phyloP scores from a whole-genome alignment of 441 rosid species.

The Rhodomyrtus psidioides region DNA sequence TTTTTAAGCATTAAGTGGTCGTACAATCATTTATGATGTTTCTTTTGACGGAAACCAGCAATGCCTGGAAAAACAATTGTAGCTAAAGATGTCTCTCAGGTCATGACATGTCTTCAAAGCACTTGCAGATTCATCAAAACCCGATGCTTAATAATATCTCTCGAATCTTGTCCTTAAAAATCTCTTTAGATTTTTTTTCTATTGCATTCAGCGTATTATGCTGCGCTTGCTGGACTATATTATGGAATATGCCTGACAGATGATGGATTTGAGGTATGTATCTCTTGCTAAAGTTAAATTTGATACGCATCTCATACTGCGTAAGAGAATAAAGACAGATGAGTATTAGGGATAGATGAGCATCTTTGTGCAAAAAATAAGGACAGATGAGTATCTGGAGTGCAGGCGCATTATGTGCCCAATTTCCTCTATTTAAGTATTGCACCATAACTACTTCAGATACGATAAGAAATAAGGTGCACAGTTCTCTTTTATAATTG shows the following conservation, averaged over 20 bases:
- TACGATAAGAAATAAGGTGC: background rate
- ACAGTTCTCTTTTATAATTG: background rate
- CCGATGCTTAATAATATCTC: background rate
- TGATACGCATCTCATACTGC: background rate
- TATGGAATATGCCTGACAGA: background rate
- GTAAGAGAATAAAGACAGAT: background rate
- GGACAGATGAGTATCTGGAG: background rate
- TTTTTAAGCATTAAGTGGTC: background rate
- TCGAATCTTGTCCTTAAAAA: background rate
- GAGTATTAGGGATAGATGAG: background rate
- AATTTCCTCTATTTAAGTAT: background rate
- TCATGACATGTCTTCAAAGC: background rate
- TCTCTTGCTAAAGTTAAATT: background rate
- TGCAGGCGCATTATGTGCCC: background rate
- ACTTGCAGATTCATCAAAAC: background rate
- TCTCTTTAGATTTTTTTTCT: background rate
- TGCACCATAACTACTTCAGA: background rate
- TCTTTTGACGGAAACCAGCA: background rate
- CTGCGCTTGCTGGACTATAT: background rate
- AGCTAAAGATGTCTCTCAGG: background rate
- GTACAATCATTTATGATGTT: background rate
- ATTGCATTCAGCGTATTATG: background rate
- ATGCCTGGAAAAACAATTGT: background rate
- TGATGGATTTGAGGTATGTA: background rate
- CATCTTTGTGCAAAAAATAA: background rate